Conservation (phyloP, 176 grass and related monocot species). For the Echinochloa phyllopogon region DNA sequence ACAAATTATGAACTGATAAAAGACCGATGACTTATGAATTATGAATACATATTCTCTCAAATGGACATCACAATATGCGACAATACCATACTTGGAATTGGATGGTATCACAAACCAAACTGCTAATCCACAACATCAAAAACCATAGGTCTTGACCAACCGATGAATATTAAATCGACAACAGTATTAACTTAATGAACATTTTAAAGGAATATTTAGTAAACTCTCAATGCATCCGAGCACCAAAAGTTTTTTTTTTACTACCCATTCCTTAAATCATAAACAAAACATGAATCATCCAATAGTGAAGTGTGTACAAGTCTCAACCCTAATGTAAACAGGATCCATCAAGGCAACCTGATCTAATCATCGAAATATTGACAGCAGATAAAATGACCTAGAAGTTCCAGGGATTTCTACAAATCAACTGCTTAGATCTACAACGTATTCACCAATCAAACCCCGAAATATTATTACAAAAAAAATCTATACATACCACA, state of each 20-base stretch:
- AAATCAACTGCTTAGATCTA: neutral
- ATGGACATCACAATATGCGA: neutral
- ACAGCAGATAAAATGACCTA: neutral
- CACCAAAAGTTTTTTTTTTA: neutral
- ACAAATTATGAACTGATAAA: neutral
- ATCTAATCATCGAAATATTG: neutral
- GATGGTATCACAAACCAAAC: conserved; percentile 8
- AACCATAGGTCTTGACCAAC: neutral
- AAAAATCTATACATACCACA: neutral
- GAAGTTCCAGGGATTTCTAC: neutral
- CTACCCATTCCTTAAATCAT: neutral
- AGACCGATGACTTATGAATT: too few relatives aligned
- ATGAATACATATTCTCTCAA: too few relatives aligned
- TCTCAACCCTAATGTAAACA: too few relatives aligned
- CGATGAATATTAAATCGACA: neutral
- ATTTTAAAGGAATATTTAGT: neutral
- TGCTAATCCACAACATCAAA: neutral
- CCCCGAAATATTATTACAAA: neutral
- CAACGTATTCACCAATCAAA: neutral
- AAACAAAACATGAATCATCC: neutral
- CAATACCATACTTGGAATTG: neutral
- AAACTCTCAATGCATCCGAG: conserved; percentile 28
- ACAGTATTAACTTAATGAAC: neutral
- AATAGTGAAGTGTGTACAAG: neutral
- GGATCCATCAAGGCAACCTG: neutral